A percentile compares a stretch with the other conserved stretches of the same genome.
Evolutionary conservation across 2,329 filamentous ascomycete species (phyloP).

Genomic region (Xylariaceae sp.): DNA sequence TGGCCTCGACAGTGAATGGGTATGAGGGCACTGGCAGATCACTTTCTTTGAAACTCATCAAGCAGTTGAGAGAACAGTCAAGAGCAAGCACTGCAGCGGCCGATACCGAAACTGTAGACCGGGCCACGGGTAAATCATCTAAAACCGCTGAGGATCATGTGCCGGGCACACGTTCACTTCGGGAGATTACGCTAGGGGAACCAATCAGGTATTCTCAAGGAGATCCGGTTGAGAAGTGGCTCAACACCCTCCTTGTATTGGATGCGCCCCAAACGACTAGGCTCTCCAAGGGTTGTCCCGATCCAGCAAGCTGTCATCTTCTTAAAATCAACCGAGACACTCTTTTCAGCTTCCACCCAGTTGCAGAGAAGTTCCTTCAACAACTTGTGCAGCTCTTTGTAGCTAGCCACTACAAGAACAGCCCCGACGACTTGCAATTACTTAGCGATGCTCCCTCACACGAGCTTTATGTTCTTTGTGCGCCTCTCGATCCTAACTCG

Average conservation of each 20-base stretch:
- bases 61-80: constrained; percentile 92
- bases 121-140: constrained; percentile 68
- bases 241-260: constrained; percentile 88
- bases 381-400: constrained; percentile 98
- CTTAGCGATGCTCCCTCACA: constrained; percentile 98
- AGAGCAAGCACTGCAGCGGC: constrained; percentile 55
- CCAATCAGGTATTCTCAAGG: constrained; percentile 92
- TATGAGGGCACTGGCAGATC: constrained; percentile 97
- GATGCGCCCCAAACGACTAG: constrained; percentile 84
- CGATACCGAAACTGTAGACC: constrained; percentile 65
- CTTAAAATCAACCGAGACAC: constrained; percentile 95
- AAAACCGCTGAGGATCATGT: constrained; percentile 56
- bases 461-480: constrained; percentile 89
- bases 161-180: constrained; percentile 69
- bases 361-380: constrained; percentile 94
- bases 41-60: constrained; percentile 91
- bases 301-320: constrained; percentile 86
- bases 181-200: constrained; percentile 88
- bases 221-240: constrained; percentile 91
- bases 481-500: constrained; percentile 68
- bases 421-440: constrained; percentile 93
- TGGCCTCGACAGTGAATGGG: constrained; percentile 98
- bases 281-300: constrained; percentile 73
- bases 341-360: constrained; percentile 94
- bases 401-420: constrained; percentile 94